Evolutionary conservation across 2,329 filamentous ascomycete genomes (phyloP), one percentile per base, ranked within the genome.

Genomic region (Beauveria scarabaeidicola): DNA sequence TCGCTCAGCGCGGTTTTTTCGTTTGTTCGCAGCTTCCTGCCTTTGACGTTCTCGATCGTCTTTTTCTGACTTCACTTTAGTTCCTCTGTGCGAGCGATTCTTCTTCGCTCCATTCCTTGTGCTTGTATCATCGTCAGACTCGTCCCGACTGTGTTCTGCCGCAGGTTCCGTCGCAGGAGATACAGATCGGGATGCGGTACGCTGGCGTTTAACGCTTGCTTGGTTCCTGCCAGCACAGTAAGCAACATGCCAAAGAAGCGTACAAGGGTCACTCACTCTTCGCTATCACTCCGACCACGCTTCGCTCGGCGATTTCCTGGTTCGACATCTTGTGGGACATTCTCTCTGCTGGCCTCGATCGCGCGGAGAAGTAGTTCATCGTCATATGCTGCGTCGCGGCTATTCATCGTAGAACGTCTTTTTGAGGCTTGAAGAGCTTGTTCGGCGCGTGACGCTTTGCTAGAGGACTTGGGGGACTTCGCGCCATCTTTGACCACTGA

Each of bases 341-440:
- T 90, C 69, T 90, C 87, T 74, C 92, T 97, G 77, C 94, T 99
- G 63, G 95, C 92, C 72, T 97, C 93, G 66, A 99, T 91, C 32
- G 93, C 94, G 65, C 89, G 85, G 58, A 91, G 85, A 43, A 99
- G 74, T 68, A 92, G 87, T 66, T 96, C 92, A 73, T 99, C 94
- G 64, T 97, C 92, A 67, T 97, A 97, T 23, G 91, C 93, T 46
- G 93, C 92, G 72, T 91, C 89, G 63, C 93, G 86, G 71, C 94
- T 99, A 70, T 97, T 96, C 91, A 97, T 97, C 7, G 94, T 99
- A 21, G 91, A 96, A 29, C 94, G 84, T 61, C 94, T 85, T 72
- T 97, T 97, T 41, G 87, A 85, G 56, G 83, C 81, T 58, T 84
- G 81, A 47, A 75, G 75, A 11, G 75, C 70, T 53, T 78, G 75